A percentile compares a stretch with the other conserved stretches of the same genome.
Evolutionary conservation across 1,139 yeast species (phyloP).

Genomic region (Geotrichum macrosporum): DNA sequence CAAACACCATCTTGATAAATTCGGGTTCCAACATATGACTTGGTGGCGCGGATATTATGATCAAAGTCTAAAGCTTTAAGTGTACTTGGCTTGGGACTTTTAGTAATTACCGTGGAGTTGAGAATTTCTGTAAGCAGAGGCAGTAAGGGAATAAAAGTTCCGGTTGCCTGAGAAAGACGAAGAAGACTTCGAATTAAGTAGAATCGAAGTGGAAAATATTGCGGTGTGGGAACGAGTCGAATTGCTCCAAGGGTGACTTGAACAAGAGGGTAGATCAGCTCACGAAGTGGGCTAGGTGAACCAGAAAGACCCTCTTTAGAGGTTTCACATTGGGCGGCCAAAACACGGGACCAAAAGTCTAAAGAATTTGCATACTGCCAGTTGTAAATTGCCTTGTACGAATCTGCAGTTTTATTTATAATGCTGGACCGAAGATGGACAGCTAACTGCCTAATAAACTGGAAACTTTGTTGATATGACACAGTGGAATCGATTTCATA

Average conservation of each 20-base stretch:
- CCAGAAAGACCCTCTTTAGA: slow-evolving; percentile 39
- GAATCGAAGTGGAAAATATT: slow-evolving; percentile 89
- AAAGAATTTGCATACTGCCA: slow-evolving; percentile 96
- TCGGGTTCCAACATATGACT: slow-evolving; percentile 77
- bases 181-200: slow-evolving; percentile 77
- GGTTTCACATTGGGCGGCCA: slow-evolving; percentile 63
- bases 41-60: slow-evolving; percentile 72
- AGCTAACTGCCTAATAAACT: slow-evolving; percentile 87
- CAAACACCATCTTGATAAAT: slow-evolving; percentile 85
- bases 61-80: slow-evolving; percentile 83
- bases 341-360: slow-evolving; percentile 94
- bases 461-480: slow-evolving; percentile 87
- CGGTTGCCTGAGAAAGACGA: slow-evolving; percentile 79
- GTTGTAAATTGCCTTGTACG: slow-evolving; percentile 66
- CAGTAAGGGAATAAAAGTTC: slow-evolving; percentile 86
- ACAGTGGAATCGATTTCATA: slow-evolving; percentile 68
- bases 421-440: slow-evolving; percentile 83
- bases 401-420: slow-evolving; percentile 55
- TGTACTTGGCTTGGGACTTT: slow-evolving; percentile 50
- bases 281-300: slow-evolving; percentile 62
- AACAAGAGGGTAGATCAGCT: slow-evolving; percentile 86
- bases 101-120: slow-evolving; percentile 75
- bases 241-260: slow-evolving; percentile 92
- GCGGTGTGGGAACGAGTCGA: slow-evolving; percentile 87
- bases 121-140: slow-evolving; percentile 80